Evolutionary conservation across 306 rosid genomes (phyloP), one percentile per base, ranked within the genome.

Genomic region (Trichosanthes truncata): DNA sequence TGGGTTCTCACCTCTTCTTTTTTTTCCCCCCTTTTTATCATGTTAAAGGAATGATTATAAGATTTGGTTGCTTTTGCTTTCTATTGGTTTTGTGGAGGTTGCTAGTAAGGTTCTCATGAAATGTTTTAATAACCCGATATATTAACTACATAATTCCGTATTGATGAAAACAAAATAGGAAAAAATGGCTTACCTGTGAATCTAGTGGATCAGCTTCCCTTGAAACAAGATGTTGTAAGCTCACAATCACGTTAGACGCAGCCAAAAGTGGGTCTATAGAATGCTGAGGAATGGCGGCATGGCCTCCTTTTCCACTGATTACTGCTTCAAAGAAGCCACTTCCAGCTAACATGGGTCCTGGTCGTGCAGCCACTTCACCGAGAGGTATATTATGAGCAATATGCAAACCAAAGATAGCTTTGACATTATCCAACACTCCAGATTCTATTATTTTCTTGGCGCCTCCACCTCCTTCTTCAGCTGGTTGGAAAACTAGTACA

Each of bases 401-500:
- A 63, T 90, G 98, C 85, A 94, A 80, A 67, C 96, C 97, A 78
- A 94, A 94, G 74, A 92, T 92, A 10, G 98, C 97, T 13, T 67
- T 63, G 59, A 94, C 94, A 86, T 90, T 94, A 75, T 89, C 90
- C 57, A 94, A 80, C 67, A 40, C 93, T 78, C 93, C 93, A 52
- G 86, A 56, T 7, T 86, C 93, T 65, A 94, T 4, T 55, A 94
- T 78, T 78, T 86, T 87, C 84, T 80, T 82, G 35, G 97, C 96
- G 78, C 98, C 97, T 43, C 82, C 94, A 80, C 92, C 91, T 82
- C 92, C 97, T 87, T 94, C 97, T 86, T 94, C 98, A 10, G 94
- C 98, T 68, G 98, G 98, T 89, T 94, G 98, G 86, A 92, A 94
- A 80, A 94, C 91, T 84, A 94, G 96, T 79, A 94, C 85, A 26